phyloP scores from a whole-genome alignment of 2,329 filamentous ascomycete genomes.

The Fusarium dimerum region DNA sequence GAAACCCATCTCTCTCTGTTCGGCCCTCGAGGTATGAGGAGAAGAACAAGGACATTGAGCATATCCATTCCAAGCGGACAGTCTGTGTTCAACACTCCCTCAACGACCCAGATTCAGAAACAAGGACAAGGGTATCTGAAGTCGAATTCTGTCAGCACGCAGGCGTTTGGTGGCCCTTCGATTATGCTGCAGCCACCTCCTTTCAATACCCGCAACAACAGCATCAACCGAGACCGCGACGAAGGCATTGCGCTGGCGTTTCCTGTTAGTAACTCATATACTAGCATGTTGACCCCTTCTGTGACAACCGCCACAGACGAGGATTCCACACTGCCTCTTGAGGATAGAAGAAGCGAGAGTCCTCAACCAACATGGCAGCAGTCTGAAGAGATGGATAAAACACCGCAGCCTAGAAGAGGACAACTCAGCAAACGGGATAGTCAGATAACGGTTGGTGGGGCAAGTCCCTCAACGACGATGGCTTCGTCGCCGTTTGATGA shows the following conservation, averaged over 20 bases:
- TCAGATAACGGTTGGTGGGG: background rate
- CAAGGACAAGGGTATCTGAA: constrained; percentile 15
- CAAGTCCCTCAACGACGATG: constrained; percentile 20
- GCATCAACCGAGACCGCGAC: background rate
- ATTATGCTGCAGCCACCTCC: constrained; percentile 20
- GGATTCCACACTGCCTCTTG: constrained; percentile 12
- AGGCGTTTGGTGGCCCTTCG: constrained; percentile 21
- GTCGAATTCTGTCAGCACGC: constrained; percentile 25
- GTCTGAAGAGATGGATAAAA: background rate
- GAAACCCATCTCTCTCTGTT: constrained; percentile 18
- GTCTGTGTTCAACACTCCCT: constrained; percentile 3
- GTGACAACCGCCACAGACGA: constrained; percentile 20
- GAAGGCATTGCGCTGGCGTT: constrained; percentile 22
- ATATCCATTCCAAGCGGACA: constrained; percentile 15
- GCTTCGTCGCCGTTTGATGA: constrained; percentile 37
- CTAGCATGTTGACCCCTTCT: constrained; percentile 28
- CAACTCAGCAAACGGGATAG: constrained; percentile 14
- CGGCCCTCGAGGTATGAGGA: constrained; percentile 17
- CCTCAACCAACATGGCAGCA: constrained; percentile 1
- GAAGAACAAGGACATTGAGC: constrained; percentile 24
- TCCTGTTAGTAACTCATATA: constrained; percentile 24
- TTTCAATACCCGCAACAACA: constrained; percentile 8
- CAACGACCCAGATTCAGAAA: background rate
- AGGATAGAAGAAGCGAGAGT: constrained; percentile 12
- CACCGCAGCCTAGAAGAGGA: constrained; percentile 7